Evolutionary conservation across 2,329 filamentous ascomycete species (phyloP).

Genomic region (Chrysoporthe deuterocubensis): DNA sequence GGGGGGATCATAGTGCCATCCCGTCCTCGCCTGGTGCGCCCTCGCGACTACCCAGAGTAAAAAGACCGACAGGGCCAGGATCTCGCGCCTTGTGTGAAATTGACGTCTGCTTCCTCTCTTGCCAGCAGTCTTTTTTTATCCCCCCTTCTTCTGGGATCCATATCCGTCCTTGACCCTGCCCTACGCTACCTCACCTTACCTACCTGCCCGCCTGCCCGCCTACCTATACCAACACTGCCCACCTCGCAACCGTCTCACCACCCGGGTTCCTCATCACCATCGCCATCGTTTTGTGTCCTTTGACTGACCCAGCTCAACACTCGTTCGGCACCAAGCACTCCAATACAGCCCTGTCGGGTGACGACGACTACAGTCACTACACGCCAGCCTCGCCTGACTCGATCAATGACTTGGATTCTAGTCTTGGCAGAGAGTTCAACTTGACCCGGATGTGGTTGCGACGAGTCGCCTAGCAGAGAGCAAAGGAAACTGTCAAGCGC

Average conservation of each 20-base stretch:
- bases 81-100: constrained; percentile 15
- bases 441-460: not conserved
- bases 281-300: constrained; percentile 9
- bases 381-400: constrained; percentile 12
- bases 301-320: constrained; percentile 14
- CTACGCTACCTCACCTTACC: not conserved
- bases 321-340: constrained; percentile 4
- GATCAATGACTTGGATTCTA: not conserved
- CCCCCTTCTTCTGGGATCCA: constrained; percentile 2
- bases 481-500: constrained; percentile 7
- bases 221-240: not conserved
- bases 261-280: not conserved
- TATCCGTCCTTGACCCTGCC: not conserved
- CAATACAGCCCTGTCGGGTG: not conserved
- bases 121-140: constrained; percentile 14
- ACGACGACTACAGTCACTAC: constrained; percentile 4
- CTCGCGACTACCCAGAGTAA: not conserved
- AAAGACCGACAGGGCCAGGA: constrained; percentile 10
- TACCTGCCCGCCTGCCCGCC: no score
- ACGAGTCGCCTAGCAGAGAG: not conserved
- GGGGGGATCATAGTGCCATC: not conserved
- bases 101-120: constrained; percentile 13
- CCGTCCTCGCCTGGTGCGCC: not conserved
- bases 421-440: not conserved
- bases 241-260: constrained; percentile 2